Conservation (phyloP, 2,329 filamentous ascomycete genomes). For the Fusarium papillatum region DNA sequence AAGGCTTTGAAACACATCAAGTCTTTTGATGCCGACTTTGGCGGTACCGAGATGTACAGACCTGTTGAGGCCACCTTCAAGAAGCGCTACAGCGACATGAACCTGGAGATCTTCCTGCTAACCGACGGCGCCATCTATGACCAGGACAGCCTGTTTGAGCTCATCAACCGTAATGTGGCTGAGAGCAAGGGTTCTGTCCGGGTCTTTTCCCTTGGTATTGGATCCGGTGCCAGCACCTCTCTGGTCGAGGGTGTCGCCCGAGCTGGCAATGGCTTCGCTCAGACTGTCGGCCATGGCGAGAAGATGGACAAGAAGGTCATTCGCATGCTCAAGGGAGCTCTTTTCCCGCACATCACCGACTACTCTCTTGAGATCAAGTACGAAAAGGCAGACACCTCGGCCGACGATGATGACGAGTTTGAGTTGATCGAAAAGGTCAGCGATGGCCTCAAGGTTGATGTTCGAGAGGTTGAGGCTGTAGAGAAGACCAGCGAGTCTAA, state of each 20-base stretch:
- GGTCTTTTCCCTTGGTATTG: slow-evolving; percentile 69
- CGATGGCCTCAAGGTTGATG: slow-evolving; percentile 60
- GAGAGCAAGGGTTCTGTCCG: slow-evolving; percentile 59
- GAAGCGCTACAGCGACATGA: slow-evolving; percentile 58
- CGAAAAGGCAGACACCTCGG: slow-evolving; percentile 34
- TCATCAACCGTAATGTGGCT: slow-evolving; percentile 58
- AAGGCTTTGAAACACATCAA: slow-evolving; percentile 58
- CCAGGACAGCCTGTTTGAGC: slow-evolving; percentile 56
- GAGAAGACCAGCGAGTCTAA: slow-evolving; percentile 37
- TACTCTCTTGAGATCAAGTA: slow-evolving; percentile 76
- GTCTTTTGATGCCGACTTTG: slow-evolving; percentile 60
- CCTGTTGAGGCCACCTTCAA: slow-evolving; percentile 61
- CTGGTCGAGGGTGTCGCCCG: slow-evolving; percentile 68
- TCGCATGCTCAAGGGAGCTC: slow-evolving; percentile 79
- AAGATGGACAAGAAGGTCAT: slow-evolving; percentile 78
- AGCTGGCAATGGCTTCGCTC: slow-evolving; percentile 70
- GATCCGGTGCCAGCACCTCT: slow-evolving; percentile 61
- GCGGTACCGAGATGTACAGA: slow-evolving; percentile 66
- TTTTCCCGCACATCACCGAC: slow-evolving; percentile 75
- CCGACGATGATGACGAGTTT: slow-evolving; percentile 64
- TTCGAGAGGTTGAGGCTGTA: slow-evolving; percentile 8
- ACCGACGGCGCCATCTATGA: slow-evolving; percentile 70
- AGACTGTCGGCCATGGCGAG: slow-evolving; percentile 73
- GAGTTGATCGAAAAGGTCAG: slow-evolving; percentile 72
- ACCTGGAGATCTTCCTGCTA: slow-evolving; percentile 67